phyloP scores from a whole-genome alignment of 1,139 yeast genomes.

The Pichia terricola region DNA sequence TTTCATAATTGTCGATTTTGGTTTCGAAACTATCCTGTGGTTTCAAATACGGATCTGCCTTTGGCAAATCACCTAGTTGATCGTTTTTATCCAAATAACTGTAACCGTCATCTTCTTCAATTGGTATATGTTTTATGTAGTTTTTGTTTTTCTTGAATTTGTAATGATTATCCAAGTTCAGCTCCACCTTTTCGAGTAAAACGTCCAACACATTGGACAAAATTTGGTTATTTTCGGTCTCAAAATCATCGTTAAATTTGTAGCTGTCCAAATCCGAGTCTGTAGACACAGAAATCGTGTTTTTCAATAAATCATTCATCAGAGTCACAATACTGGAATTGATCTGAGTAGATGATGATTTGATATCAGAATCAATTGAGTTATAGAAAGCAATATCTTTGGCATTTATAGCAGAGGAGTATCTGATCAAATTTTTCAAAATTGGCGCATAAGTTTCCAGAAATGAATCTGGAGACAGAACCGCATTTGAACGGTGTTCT shows the following conservation, averaged over 20 bases:
- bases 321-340: conserved; percentile 20
- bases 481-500: no score
- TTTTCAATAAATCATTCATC: conserved; percentile 42
- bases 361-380: conserved; percentile 50
- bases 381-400: conserved; percentile 73
- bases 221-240: conserved; percentile 50
- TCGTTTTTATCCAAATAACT: conserved; percentile 43
- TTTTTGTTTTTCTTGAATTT: conserved; percentile 10
- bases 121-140: not conserved
- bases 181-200: conserved; percentile 66
- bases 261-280: conserved; percentile 8
- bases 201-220: conserved; percentile 57
- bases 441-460: conserved; percentile 26
- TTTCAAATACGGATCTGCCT: conserved; percentile 39
- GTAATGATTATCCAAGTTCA: conserved; percentile 43
- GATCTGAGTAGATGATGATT: conserved; percentile 24
- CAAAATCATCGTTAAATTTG: conserved; percentile 29
- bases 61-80: conserved; percentile 13
- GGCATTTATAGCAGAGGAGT: conserved; percentile 64
- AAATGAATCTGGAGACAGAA: no score
- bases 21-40: conserved; percentile 62
- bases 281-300: conserved; percentile 28
- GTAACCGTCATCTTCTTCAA: conserved; percentile 18
- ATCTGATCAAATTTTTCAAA: conserved; percentile 50
- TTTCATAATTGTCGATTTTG: conserved; percentile 57